These are phyloP conservation scores for Globisporangium ultimum DNA, from an alignment of 352 stramenopile species.

Conservation along the genomic window DNA sequence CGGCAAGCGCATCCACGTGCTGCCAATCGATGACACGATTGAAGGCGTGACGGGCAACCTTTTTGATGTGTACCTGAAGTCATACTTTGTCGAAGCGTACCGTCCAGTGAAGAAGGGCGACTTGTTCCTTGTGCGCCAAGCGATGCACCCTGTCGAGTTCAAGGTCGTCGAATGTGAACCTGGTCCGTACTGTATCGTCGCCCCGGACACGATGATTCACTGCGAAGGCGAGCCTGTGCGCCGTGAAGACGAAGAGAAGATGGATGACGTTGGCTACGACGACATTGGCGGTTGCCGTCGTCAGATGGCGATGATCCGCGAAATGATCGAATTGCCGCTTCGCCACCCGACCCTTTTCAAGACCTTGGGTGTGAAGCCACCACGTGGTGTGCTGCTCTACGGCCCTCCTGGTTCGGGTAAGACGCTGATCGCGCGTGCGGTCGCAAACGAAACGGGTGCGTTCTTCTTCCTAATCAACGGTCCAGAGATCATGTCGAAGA, in stretches of 20 bases:
- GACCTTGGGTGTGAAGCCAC: constrained; percentile 99
- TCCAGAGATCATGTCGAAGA: constrained; percentile 99
- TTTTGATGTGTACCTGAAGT: constrained; percentile 99
- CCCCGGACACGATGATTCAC: constrained; percentile 99
- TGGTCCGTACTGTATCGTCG: constrained; percentile 97
- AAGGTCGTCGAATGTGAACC: constrained; percentile 99
- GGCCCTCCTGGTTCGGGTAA: constrained; percentile 98
- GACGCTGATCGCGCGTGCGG: constrained; percentile 97
- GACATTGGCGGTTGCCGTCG: constrained; percentile 98
- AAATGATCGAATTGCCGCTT: constrained; percentile 99
- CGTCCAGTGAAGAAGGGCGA: constrained; percentile 99
- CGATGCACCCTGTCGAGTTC: constrained; percentile 99
- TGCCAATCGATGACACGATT: constrained; percentile 99
- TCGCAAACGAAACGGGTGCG: constrained; percentile 98
- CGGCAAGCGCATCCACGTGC: constrained; percentile 98
- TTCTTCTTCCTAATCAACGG: constrained; percentile 99
- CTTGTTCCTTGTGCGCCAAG: constrained; percentile 97
- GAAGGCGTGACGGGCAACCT: constrained; percentile 99
- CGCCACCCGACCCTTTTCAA: constrained; percentile 98
- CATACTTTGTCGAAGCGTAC: constrained; percentile 99
- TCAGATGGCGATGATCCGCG: constrained; percentile 99
- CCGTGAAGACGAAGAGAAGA: constrained; percentile 98
- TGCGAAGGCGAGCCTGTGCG: constrained; percentile 99
- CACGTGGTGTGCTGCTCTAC: constrained; percentile 98
- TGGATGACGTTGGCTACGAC: constrained; percentile 99